These are phyloP conservation scores for Naematelia encephala DNA, from an alignment of 768 basidiomycete genomes.

Conservation along the genomic window DNA sequence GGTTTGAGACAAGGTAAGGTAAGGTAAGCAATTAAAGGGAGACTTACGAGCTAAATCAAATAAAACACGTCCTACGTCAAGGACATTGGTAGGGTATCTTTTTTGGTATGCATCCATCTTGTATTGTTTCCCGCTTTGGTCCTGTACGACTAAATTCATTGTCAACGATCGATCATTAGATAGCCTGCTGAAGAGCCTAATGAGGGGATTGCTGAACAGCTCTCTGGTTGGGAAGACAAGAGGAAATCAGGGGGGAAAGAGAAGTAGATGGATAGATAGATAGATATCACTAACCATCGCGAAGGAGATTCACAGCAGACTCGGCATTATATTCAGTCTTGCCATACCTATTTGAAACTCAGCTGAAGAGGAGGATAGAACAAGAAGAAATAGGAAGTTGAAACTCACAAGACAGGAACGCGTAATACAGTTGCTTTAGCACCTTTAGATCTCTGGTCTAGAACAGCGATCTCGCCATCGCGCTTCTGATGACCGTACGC, in stretches of 20 bases:
- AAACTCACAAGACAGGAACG: slow-evolving; percentile 78
- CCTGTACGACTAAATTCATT: slow-evolving; percentile 62
- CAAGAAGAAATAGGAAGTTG: neutral
- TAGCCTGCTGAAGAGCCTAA: too few relatives aligned
- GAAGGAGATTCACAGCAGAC: slow-evolving; percentile 79
- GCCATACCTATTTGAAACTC: slow-evolving; percentile 64
- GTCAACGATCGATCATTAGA: too few relatives aligned
- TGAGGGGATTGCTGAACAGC: too few relatives aligned
- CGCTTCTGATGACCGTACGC: slow-evolving; percentile 83
- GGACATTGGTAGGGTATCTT: slow-evolving; percentile 84
- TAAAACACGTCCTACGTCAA: slow-evolving; percentile 81
- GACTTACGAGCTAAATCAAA: slow-evolving; percentile 66
- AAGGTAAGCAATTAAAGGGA: slow-evolving; percentile 9
- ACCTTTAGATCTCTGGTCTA: slow-evolving; percentile 56
- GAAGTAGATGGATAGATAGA: neutral
- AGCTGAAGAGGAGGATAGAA: neutral
- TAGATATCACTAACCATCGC: slow-evolving; percentile 57
- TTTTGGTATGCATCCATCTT: slow-evolving; percentile 96
- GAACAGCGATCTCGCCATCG: slow-evolving; percentile 76
- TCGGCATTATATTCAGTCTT: slow-evolving; percentile 79
- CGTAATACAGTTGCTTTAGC: slow-evolving; percentile 66
- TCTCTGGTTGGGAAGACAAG: neutral
- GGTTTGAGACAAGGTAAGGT: too few relatives aligned
- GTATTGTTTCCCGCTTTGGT: slow-evolving; percentile 81
- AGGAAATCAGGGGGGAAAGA: neutral